phyloP scores from a whole-genome alignment of 129 eudicot species.

The Rutidosis leptorrhynchoides region DNA sequence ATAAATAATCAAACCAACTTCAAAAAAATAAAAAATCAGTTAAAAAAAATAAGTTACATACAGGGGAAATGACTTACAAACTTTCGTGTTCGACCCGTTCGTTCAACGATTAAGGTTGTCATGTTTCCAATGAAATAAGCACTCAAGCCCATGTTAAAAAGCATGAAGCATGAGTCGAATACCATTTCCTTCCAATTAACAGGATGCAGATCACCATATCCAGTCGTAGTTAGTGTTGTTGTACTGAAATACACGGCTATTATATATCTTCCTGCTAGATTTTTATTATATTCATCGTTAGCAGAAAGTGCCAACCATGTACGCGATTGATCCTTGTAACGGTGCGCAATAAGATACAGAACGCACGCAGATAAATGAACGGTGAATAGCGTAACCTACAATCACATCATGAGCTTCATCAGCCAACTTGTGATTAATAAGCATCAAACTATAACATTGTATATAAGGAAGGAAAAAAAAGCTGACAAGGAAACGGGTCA shows the following conservation, averaged over 20 bases:
- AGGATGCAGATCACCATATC: slow-evolving; percentile 74
- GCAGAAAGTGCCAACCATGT: slow-evolving; percentile 48
- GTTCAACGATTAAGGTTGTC: slow-evolving; percentile 75
- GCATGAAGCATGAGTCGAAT: slow-evolving; percentile 47
- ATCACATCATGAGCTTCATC: slow-evolving; percentile 20
- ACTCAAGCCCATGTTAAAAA: slow-evolving; percentile 57
- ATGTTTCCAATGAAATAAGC: slow-evolving; percentile 76
- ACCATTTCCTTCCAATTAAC: slow-evolving; percentile 55
- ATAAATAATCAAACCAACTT: slow-evolving; percentile 15
- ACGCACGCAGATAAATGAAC: slow-evolving; percentile 60
- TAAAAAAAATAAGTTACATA: background rate
- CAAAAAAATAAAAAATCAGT: background rate
- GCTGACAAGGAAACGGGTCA: background rate
- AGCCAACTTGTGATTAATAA: background rate
- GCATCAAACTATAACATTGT: background rate
- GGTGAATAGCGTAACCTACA: slow-evolving; percentile 62
- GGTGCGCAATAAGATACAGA: slow-evolving; percentile 56
- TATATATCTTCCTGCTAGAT: slow-evolving; percentile 34
- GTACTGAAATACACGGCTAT: slow-evolving; percentile 63
- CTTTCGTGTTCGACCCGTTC: slow-evolving; percentile 59
- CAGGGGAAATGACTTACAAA: slow-evolving; percentile 48
- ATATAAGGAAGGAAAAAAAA: background rate
- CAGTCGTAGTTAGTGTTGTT: slow-evolving; percentile 61
- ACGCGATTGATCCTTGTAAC: slow-evolving; percentile 30
- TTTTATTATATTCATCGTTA: slow-evolving; percentile 17